Conservation (phyloP, 345 rosid genomes). For the Linum trigynum region DNA sequence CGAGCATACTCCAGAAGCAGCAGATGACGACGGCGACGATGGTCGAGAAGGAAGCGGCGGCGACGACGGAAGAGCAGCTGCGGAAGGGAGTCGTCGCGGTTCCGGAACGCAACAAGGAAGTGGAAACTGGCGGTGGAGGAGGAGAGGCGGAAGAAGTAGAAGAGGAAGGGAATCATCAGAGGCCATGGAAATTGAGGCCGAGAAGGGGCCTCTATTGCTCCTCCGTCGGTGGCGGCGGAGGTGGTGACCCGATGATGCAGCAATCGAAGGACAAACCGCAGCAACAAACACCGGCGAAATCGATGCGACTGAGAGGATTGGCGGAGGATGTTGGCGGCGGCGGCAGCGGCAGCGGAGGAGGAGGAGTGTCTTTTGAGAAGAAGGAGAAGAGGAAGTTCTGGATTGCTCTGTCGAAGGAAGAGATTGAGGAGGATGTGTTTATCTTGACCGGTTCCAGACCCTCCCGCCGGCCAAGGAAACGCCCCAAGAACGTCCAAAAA, state of each 20-base stretch:
- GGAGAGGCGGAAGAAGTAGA: slow-evolving; percentile 1
- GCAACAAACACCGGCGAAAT: background rate
- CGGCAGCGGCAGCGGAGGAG: background rate
- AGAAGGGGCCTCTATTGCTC: background rate
- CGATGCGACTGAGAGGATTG: background rate
- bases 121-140: background rate
- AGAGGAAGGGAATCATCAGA: background rate
- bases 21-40: slow-evolving; percentile 3
- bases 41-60: slow-evolving; percentile 1
- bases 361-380: background rate
- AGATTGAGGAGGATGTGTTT: slow-evolving; percentile 88
- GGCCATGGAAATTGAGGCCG: background rate
- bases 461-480: slow-evolving; percentile 62
- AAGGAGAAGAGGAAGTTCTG: slow-evolving; percentile 36
- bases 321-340: background rate
- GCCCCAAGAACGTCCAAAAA: slow-evolving; percentile 68
- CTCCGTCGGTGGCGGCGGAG: background rate
- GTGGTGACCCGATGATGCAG: background rate
- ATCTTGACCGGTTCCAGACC: slow-evolving; percentile 80
- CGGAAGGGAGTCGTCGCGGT: slow-evolving; percentile 13
- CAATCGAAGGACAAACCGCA: background rate
- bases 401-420: slow-evolving; percentile 68
- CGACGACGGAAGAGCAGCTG: slow-evolving; percentile 14
- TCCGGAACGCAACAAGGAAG: slow-evolving; percentile 3
- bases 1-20: slow-evolving; percentile 14